Evolutionary conservation across 495 filamentous ascomycete species (phyloP).

Genomic region (Penicillium psychrofluorescens): DNA sequence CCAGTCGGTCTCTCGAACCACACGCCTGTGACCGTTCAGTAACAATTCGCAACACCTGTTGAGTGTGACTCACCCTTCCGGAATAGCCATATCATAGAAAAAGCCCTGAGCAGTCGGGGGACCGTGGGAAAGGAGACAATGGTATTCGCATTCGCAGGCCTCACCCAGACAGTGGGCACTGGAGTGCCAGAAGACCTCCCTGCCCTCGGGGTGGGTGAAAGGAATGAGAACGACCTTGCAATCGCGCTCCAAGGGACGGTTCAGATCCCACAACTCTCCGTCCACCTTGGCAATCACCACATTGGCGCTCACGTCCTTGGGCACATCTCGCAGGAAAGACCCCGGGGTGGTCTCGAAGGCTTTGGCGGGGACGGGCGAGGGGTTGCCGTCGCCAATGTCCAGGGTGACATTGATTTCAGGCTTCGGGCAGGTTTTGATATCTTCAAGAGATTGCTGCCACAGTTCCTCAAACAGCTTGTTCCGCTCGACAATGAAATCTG

Average conservation of each 20-base stretch:
- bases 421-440: constrained; percentile 44
- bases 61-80: constrained; percentile 45
- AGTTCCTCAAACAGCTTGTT: constrained; percentile 82
- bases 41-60: neutral
- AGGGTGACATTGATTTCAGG: constrained; percentile 45
- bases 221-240: constrained; percentile 73
- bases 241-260: constrained; percentile 70
- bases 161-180: constrained; percentile 92
- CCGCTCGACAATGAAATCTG: constrained; percentile 75
- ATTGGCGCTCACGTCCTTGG: constrained; percentile 44
- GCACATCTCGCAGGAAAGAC: constrained; percentile 43
- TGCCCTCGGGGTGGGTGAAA: constrained; percentile 79
- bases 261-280: constrained; percentile 83
- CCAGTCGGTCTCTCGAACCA: constrained; percentile 70
- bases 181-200: constrained; percentile 87
- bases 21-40: constrained; percentile 28
- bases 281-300: constrained; percentile 77
- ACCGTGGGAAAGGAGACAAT: constrained; percentile 85
- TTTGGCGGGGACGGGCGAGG: constrained; percentile 37
- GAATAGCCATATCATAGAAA: constrained; percentile 95
- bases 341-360: constrained; percentile 48
- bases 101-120: constrained; percentile 91
- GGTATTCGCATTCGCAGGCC: constrained; percentile 80
- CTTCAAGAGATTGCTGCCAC: constrained; percentile 73
- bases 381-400: constrained; percentile 40